Percentiles rank a stretch among this genome's conserved stretches.
These are phyloP conservation scores for Guadua angustifolia DNA, from an alignment of 176 grass and related monocot genomes.

Conservation along the genomic window DNA sequence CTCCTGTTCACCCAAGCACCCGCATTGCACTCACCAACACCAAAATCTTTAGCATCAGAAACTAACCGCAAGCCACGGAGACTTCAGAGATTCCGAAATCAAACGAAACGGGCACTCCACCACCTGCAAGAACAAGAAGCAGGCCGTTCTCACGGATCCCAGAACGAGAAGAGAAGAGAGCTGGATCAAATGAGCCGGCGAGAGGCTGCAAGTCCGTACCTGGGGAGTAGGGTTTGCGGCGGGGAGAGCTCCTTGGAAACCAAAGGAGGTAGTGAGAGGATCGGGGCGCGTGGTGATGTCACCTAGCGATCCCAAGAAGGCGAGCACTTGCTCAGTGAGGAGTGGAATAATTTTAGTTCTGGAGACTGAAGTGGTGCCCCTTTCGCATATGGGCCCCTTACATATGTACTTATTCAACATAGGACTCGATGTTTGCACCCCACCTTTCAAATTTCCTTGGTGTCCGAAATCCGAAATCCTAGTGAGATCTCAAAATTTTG, in stretches of 20 bases:
- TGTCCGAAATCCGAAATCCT: too few relatives aligned
- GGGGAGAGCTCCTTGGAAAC: neutral
- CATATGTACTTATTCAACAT: neutral
- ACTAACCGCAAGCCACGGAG: neutral
- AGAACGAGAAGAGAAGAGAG: neutral
- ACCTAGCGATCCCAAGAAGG: conserved; percentile 46
- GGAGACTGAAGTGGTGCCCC: conserved; percentile 17
- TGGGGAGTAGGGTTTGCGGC: neutral
- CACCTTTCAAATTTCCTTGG: too few relatives aligned
- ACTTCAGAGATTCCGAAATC: neutral
- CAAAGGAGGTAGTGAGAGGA: neutral
- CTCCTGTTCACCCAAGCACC: conserved; percentile 29
- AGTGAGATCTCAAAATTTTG: too few relatives aligned
- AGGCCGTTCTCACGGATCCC: conserved; percentile 46
- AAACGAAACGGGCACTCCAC: neutral
- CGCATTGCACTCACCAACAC: neutral
- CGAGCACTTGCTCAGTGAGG: conserved; percentile 24
- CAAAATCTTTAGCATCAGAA: neutral
- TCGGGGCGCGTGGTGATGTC: conserved; percentile 18
- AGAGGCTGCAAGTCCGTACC: neutral
- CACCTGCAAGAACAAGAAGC: conserved; percentile 35
- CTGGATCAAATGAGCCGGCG: conserved; percentile 10
- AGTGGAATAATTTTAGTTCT: conserved; percentile 34
- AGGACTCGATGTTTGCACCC: too few relatives aligned
- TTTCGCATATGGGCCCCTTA: neutral